Conservation (phyloP, 2,329 filamentous ascomycete genomes). For the Metarhizium rileyi region DNA sequence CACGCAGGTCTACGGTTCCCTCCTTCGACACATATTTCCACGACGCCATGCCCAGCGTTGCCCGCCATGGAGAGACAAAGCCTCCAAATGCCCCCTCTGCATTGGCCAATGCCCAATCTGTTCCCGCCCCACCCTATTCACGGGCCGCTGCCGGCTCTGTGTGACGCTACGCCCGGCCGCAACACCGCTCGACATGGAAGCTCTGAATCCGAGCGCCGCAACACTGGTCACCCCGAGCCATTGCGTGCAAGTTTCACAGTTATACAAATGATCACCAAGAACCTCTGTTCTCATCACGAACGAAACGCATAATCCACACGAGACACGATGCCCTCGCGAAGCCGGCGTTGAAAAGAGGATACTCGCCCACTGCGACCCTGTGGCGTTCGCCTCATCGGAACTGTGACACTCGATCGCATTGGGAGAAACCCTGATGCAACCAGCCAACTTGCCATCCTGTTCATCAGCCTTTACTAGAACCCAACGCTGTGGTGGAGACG, state of each 20-base stretch:
- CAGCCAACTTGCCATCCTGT: background rate
- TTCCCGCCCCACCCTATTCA: background rate
- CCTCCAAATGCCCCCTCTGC: background rate
- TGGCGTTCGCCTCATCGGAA: background rate
- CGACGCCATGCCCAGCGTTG: no score
- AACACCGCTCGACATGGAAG: background rate
- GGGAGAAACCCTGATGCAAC: background rate
- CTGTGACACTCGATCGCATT: background rate
- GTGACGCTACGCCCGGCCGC: conserved; percentile 4
- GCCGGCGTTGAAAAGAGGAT: background rate
- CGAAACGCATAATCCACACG: background rate
- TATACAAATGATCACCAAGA: background rate
- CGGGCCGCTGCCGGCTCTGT: conserved; percentile 11
- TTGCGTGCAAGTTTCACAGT: background rate
- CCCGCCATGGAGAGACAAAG: no score
- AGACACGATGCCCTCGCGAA: background rate
- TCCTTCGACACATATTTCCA: no score
- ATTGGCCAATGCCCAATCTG: background rate
- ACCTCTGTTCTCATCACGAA: background rate
- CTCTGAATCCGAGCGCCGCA: background rate
- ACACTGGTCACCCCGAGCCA: background rate
- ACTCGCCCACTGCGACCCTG: background rate
- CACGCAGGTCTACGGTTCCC: no score
- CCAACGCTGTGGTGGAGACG: background rate
- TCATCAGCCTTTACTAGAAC: background rate